Percentiles rank a stretch among this genome's conserved stretches.
phyloP scores from a whole-genome alignment of 164 flowering plant species.

The Brasenia schreberi region DNA sequence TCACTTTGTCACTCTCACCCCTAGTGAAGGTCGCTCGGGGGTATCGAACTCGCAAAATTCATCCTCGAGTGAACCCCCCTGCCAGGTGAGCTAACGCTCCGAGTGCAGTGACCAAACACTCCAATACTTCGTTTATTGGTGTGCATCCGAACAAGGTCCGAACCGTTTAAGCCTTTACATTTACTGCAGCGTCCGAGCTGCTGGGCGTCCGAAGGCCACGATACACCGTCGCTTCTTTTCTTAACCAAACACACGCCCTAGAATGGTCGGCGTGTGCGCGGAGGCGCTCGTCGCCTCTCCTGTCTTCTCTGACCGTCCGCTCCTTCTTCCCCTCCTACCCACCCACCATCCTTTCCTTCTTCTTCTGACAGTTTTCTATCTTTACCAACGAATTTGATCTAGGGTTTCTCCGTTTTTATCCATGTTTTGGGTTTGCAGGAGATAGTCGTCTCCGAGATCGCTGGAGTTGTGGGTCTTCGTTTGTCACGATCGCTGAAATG shows the following conservation, averaged over 20 bases:
- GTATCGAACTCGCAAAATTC: too few relatives aligned
- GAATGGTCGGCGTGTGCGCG: not conserved
- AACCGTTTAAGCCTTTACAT: too few relatives aligned
- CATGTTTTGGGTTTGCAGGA: not conserved
- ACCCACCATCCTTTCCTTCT: not conserved
- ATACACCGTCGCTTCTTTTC: not conserved
- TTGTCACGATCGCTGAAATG: not conserved
- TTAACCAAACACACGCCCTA: not conserved
- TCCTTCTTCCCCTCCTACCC: not conserved
- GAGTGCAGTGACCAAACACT: too few relatives aligned
- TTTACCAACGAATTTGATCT: not conserved
- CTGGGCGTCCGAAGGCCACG: not conserved
- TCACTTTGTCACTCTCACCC: too few relatives aligned
- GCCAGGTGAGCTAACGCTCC: too few relatives aligned
- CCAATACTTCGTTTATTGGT: too few relatives aligned
- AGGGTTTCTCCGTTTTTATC: not conserved
- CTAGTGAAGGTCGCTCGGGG: too few relatives aligned
- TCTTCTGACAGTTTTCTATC: not conserved
- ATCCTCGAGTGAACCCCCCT: too few relatives aligned
- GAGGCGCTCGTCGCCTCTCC: not conserved
- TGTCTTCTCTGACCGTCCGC: not conserved
- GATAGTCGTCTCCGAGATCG: not conserved
- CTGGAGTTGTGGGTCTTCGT: not conserved
- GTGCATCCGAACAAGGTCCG: too few relatives aligned
- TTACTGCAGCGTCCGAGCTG: not conserved